Conservation (phyloP, 495 filamentous ascomycete genomes). For the Penicillium bovifimosum region DNA sequence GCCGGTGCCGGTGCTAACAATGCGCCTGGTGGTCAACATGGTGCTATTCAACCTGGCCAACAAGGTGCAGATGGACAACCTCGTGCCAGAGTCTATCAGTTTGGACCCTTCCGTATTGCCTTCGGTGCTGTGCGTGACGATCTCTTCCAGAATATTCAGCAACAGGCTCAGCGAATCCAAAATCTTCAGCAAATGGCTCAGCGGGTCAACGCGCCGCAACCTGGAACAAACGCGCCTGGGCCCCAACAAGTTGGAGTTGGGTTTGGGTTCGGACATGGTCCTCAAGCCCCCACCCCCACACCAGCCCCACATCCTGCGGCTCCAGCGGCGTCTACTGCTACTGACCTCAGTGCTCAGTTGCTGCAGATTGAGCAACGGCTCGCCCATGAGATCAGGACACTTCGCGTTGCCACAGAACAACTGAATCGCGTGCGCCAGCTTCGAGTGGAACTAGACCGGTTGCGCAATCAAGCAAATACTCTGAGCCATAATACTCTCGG, state of each 20-base stretch:
- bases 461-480: constrained; percentile 45
- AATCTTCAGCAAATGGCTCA: constrained; percentile 48
- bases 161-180: constrained; percentile 47
- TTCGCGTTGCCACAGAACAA: constrained; percentile 52
- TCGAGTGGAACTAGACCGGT: constrained; percentile 57
- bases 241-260: constrained; percentile 38
- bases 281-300: constrained; percentile 14
- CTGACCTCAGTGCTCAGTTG: constrained; percentile 50
- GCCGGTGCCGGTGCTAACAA: constrained; percentile 23
- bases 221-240: constrained; percentile 23
- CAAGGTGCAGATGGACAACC: constrained; percentile 33
- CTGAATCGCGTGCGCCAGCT: constrained; percentile 50
- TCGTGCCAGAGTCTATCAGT: constrained; percentile 45
- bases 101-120: constrained; percentile 54
- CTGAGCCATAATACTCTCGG: not conserved
- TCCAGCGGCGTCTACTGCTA: constrained; percentile 8
- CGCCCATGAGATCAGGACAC: constrained; percentile 53
- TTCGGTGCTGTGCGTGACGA: constrained; percentile 52
- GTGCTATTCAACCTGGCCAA: constrained; percentile 23
- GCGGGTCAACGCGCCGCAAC: constrained; percentile 36
- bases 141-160: constrained; percentile 48
- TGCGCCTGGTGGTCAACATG: constrained; percentile 25
- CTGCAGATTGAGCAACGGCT: constrained; percentile 62
- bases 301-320: constrained; percentile 12
- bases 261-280: constrained; percentile 41